These are phyloP conservation scores for Neospermospora avenae DNA, from an alignment of 2,329 filamentous ascomycete species.

Conservation along the genomic window DNA sequence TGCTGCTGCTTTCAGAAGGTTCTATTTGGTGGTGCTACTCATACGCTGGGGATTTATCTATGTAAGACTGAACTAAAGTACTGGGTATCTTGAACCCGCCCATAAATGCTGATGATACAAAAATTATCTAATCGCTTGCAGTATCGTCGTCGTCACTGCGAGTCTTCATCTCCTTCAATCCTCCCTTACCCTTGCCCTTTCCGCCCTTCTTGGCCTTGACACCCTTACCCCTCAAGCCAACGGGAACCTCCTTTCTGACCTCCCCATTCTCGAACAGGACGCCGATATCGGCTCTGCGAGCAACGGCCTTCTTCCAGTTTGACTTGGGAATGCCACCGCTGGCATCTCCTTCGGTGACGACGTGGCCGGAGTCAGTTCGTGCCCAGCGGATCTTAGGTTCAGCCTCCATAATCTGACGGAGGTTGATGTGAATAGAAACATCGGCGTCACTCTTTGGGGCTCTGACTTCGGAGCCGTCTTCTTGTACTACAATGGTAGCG, in stretches of 20 bases:
- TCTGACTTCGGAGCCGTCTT: constrained; percentile 33
- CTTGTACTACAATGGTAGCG: constrained; percentile 32
- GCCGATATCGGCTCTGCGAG: constrained; percentile 41
- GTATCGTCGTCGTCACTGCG: constrained; percentile 31
- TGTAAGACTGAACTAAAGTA: constrained; percentile 6
- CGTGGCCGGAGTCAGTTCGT: constrained; percentile 37
- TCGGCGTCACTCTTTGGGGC: constrained; percentile 37
- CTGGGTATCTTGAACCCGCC: constrained; percentile 1
- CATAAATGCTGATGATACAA: constrained; percentile 9
- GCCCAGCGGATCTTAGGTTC: constrained; percentile 38
- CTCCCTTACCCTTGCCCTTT: constrained; percentile 37
- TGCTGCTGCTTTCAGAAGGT: constrained; percentile 9
- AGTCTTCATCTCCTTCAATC: constrained; percentile 32
- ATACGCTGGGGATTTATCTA: constrained; percentile 6
- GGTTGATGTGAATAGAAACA: constrained; percentile 42
- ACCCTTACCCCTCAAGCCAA: constrained; percentile 41
- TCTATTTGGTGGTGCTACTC: constrained; percentile 11
- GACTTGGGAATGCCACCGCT: constrained; percentile 33
- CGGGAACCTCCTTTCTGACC: constrained; percentile 43
- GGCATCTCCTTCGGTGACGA: constrained; percentile 36
- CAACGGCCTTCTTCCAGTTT: constrained; percentile 43
- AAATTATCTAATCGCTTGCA: constrained; percentile 24
- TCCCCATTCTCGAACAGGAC: constrained; percentile 43
- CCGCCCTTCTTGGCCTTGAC: constrained; percentile 36
- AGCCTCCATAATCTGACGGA: constrained; percentile 36